A percentile compares a stretch with the other conserved stretches of the same genome.
These are phyloP conservation scores for Rutstroemia sp. DNA, from an alignment of 2,329 filamentous ascomycete species.

Conservation along the genomic window DNA sequence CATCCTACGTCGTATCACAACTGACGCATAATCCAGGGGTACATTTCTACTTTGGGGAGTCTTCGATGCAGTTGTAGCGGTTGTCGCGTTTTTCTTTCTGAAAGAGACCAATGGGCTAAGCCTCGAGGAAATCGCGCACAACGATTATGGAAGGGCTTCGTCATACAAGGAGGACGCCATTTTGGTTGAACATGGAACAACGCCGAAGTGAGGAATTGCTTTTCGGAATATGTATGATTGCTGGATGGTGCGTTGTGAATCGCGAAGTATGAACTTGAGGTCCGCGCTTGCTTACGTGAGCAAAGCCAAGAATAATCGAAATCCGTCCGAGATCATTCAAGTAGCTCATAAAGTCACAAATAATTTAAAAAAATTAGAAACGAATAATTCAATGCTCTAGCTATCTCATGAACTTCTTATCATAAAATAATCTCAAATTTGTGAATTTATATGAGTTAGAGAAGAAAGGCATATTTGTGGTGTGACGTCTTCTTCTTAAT, in stretches of 20 bases:
- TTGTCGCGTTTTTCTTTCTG: conserved; percentile 44
- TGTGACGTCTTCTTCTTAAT: too few species aligned
- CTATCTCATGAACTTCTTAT: too few species aligned
- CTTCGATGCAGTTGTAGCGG: conserved; percentile 36
- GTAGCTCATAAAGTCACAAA: too few species aligned
- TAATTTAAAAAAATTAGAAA: too few species aligned
- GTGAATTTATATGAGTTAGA: too few species aligned
- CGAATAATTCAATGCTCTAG: too few species aligned
- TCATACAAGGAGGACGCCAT: neutral
- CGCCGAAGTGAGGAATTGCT: neutral
- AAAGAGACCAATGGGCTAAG: conserved; percentile 64
- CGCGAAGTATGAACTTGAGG: too few species aligned
- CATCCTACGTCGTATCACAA: neutral
- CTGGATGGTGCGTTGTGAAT: neutral
- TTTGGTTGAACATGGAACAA: neutral
- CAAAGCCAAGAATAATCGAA: too few species aligned
- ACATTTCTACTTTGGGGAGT: conserved; percentile 40
- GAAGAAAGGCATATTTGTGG: too few species aligned
- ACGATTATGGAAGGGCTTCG: conserved; percentile 5
- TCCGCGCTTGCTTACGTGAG: too few species aligned
- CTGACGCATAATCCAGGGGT: conserved; percentile 14
- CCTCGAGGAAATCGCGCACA: conserved; percentile 46
- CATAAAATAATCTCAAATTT: too few species aligned
- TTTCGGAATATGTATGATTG: neutral
- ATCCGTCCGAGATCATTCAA: too few species aligned